Evolutionary conservation across 2,329 filamentous ascomycete genomes (phyloP).

Genomic region (Cordyceps pruinosa): DNA sequence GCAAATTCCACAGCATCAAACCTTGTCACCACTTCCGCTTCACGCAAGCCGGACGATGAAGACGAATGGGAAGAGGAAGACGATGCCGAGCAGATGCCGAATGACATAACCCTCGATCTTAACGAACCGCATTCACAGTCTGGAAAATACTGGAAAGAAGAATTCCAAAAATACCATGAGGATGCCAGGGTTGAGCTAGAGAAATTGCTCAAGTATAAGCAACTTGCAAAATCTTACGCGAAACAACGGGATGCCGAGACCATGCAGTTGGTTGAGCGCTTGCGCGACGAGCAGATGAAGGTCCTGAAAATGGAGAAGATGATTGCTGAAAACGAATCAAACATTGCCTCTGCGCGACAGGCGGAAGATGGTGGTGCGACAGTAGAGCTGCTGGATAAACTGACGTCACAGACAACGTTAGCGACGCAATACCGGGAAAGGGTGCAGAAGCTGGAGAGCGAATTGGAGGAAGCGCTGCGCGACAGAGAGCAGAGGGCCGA

Average conservation of each 20-base stretch:
- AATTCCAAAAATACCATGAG: slow-evolving; percentile 66
- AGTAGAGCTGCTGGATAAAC: slow-evolving; percentile 43
- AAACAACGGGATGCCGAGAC: slow-evolving; percentile 70
- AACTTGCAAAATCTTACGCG: slow-evolving; percentile 71
- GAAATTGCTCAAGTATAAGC: slow-evolving; percentile 72
- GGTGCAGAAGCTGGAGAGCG: slow-evolving; percentile 50
- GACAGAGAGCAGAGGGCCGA: slow-evolving; percentile 28
- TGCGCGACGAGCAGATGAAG: slow-evolving; percentile 62
- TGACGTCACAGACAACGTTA: slow-evolving; percentile 51
- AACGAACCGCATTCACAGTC: slow-evolving; percentile 69
- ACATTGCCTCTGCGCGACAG: slow-evolving; percentile 36
- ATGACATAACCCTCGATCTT: slow-evolving; percentile 62
- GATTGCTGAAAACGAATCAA: slow-evolving; percentile 52
- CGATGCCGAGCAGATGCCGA: slow-evolving; percentile 39
- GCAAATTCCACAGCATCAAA: not conserved
- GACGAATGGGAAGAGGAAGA: slow-evolving; percentile 50
- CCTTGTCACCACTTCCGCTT: not conserved
- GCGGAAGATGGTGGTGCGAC: slow-evolving; percentile 30
- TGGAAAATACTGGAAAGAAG: slow-evolving; percentile 72
- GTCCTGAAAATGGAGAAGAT: slow-evolving; percentile 57
- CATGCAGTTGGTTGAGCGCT: slow-evolving; percentile 54
- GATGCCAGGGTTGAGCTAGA: slow-evolving; percentile 68
- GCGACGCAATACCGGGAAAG: slow-evolving; percentile 52
- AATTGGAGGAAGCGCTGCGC: slow-evolving; percentile 36
- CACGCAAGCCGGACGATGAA: slow-evolving; percentile 20